These are phyloP conservation scores for Kalmanozyma brasiliensis DNA, from an alignment of 1,284 basidiomycete genomes.

Conservation along the genomic window DNA sequence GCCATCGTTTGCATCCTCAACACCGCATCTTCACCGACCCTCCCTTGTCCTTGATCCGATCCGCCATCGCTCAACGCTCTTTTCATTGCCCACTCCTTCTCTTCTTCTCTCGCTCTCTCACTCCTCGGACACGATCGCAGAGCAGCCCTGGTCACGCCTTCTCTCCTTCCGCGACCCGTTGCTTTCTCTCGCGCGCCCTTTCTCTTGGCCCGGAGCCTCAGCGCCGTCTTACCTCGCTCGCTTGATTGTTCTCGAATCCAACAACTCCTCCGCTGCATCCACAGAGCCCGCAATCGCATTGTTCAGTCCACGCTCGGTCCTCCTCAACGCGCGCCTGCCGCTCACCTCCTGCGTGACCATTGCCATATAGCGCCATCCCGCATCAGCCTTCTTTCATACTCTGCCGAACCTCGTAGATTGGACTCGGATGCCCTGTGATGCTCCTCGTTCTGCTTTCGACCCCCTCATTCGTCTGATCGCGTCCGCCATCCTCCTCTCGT, in stretches of 20 bases:
- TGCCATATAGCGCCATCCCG: no score
- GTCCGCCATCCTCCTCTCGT: neutral
- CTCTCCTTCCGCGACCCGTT: no score
- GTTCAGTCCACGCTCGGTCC: neutral
- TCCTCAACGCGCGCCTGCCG: no score
- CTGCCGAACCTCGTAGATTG: no score
- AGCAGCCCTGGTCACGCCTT: no score
- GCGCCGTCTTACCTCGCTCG: slow-evolving; percentile 6
- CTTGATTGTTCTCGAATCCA: slow-evolving; percentile 1
- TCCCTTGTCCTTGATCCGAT: neutral
- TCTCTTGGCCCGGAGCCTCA: no score
- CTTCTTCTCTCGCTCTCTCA: neutral
- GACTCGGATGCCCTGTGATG: no score
- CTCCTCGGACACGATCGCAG: neutral
- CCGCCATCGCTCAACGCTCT: neutral
- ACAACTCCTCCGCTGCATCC: no score
- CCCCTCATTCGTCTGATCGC: neutral
- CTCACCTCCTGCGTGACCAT: no score
- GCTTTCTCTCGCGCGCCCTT: no score
- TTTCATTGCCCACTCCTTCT: neutral
- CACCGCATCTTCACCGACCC: neutral
- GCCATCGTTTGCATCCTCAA: neutral
- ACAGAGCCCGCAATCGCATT: no score
- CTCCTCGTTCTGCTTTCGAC: neutral
- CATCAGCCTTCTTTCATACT: no score